Base-by-base conservation (phyloP, 768 basidiomycete genomes). In the Russula lepida region DNA sequence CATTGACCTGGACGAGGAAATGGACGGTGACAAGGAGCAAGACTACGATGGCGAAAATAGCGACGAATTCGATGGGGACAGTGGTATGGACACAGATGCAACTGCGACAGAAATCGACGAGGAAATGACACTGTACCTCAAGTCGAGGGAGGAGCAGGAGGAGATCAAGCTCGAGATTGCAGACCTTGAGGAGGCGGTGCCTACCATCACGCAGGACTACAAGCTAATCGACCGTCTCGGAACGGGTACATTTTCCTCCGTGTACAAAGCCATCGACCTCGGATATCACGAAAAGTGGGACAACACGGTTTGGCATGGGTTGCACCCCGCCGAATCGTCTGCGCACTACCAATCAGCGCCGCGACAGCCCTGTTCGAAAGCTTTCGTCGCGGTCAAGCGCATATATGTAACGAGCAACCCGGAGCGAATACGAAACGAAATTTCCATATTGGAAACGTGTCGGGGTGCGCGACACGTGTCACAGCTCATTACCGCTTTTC, bases 391-490 rank as follows among this genome's bases (percentile, higher is more conserved):
- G 0, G 76, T 99, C 69, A 98, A 99, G 76, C 83, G 95, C 64
- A 98, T 99, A 71, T 92, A 98, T 71, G 95, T 94, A 11, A 98
- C 97, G 0, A 95, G 92, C 71, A 91, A 86, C 66, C 97, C 97
- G 0, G 86, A 89, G 54, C 80, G 95, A 23, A 95, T 98, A 68
- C 79, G 84, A 49, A 99, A 98, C 72, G 97, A 99, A 72, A 82
- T 99, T 55, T 76, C 84, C 7, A 94, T 99, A 59, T 81, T 99
- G 77, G 86, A 92, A 69, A 85, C 87, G 58, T 84, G 84, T 72
- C 81, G 92, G 69, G 86, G 90, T 1, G 89, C 88, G 64, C 79
- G 92, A 21, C 92, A 98, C 71, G 84, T 89, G 17, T 91, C 92
- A 21, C 93, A 98, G 69, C 78, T 99, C 17, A 95, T 99, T 64